These are phyloP conservation scores for Sporisorium scitamineum DNA, from an alignment of 1,284 basidiomycete species.

Conservation along the genomic window DNA sequence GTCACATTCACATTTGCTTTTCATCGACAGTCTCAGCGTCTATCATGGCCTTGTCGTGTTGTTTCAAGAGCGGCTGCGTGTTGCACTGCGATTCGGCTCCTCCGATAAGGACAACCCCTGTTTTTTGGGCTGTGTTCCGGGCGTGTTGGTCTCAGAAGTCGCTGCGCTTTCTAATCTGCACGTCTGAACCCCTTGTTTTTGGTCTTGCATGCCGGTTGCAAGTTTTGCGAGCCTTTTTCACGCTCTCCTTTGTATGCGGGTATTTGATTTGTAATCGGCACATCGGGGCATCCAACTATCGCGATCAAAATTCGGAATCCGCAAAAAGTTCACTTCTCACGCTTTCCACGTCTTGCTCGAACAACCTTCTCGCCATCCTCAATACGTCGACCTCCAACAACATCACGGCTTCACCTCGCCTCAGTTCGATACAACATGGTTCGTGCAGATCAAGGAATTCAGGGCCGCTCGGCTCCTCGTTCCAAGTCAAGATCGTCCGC, in stretches of 20 bases:
- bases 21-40: too few species aligned
- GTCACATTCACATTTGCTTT: too few species aligned
- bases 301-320: conserved; percentile 30
- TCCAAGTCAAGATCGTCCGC: conserved; percentile 39
- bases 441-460: conserved; percentile 40
- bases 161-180: not conserved
- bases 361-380: not conserved
- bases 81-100: not conserved
- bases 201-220: not conserved
- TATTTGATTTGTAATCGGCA: conserved; percentile 1
- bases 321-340: conserved; percentile 9
- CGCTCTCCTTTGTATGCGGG: not conserved
- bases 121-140: not conserved
- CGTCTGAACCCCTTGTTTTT: conserved; percentile 1
- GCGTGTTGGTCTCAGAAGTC: conserved; percentile 2
- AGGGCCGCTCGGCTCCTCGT: conserved; percentile 33
- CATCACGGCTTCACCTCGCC: not conserved
- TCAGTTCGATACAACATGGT: conserved; percentile 16
- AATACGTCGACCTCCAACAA: not conserved
- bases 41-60: not conserved
- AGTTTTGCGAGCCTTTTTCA: not conserved
- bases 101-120: conserved; percentile 1
- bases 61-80: not conserved
- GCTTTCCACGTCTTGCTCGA: not conserved
- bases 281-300: not conserved